Evolutionary conservation across 2,329 filamentous ascomycete genomes (phyloP), one percentile per base, ranked within the genome.

Genomic region (Piedraia hortae): DNA sequence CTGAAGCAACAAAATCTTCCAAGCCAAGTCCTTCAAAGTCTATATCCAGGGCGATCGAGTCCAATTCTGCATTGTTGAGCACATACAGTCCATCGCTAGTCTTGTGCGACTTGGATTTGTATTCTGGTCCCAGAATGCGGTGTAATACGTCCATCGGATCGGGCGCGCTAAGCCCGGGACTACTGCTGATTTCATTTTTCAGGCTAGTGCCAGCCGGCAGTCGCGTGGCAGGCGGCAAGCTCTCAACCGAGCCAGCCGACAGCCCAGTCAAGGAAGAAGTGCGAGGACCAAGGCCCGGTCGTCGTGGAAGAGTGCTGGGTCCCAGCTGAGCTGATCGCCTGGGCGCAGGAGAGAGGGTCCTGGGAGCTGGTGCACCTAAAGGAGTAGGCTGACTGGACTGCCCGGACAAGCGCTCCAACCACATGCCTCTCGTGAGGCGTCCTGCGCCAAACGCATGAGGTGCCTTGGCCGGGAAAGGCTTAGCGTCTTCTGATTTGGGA

Each of bases 21-120:
- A 97, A 50, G 31, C 72, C 73, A 22, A 85, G 46, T 1, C 62
- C 71, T 7, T 56, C 65, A 47, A 97, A 91, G 33, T 88, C 71
- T 31, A 82, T 65, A 4, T 70, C 58, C 16, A 62, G 51, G 2
- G 62, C 55, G 18, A 80, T 39, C 20, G 47, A 40, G 12, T 37
- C 34, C 7, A 53, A 55, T 23, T 24, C 21, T 17, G 28, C 26
- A n/a, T 39, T 45, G 12, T 22, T 5, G 4, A 10, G 14, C 23
- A 23, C 32, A 40, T 39, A 20, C 56, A 45, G 3, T 33, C 56
- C 46, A 17, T 30, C 18, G 30, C 14, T 9, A n/a, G n/a, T n/a
- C n/a, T n/a, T n/a, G n/a, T n/a, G n/a, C n/a, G n/a, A n/a, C n/a
- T n/a, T n/a, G 28, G 32, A 9, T 24, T 27, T 8, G 27, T 19